Conservation (phyloP, 129 eudicot species). For the Saussurea involucrata region DNA sequence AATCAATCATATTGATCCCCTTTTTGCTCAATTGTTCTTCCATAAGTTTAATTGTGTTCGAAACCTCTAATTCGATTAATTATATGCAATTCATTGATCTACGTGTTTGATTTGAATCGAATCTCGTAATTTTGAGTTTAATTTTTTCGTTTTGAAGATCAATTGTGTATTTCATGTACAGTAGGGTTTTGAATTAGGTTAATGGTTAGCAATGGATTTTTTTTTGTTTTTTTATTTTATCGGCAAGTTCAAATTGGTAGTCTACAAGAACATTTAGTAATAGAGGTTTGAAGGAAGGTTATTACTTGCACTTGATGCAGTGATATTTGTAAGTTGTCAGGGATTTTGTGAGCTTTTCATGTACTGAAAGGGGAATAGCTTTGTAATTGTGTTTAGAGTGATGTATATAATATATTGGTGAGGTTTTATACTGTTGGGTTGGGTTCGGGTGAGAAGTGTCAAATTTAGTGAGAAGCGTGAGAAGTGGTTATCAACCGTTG, state of each 20-base stretch:
- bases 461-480: too few species aligned
- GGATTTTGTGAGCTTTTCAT: neutral
- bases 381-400: neutral
- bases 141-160: neutral
- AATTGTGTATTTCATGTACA: neutral
- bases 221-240: neutral
- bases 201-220: neutral
- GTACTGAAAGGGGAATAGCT: neutral
- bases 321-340: neutral
- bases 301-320: neutral
- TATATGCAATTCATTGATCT: neutral
- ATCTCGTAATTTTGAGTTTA: neutral
- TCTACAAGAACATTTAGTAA: neutral
- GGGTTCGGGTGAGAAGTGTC: too few species aligned
- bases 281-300: neutral
- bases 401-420: neutral
- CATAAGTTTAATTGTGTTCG: neutral
- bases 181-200: slow-evolving; percentile 5
- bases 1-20: slow-evolving; percentile 6
- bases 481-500: too few species aligned
- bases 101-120: neutral
- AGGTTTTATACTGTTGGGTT: neutral
- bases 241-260: neutral
- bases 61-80: neutral
- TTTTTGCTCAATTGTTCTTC: neutral